A percentile compares a stretch with the other conserved stretches of the same genome.
Conservation (phyloP, 768 basidiomycete genomes). For the Imleria badia region DNA sequence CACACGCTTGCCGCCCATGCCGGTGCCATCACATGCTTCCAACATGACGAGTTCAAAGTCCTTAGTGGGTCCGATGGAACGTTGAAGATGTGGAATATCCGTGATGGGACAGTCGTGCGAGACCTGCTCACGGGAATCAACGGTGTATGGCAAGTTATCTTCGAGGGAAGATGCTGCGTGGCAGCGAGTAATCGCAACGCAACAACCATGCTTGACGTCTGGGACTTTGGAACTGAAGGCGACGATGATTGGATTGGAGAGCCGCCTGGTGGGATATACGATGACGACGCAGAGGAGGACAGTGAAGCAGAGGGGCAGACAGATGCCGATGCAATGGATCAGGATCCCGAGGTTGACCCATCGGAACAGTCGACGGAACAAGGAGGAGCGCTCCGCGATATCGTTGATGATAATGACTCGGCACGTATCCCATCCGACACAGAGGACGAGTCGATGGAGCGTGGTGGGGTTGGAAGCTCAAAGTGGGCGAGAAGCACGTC, state of each 20-base stretch:
- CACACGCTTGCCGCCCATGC: conserved; percentile 88
- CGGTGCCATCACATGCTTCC: conserved; percentile 99
- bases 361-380: conserved; percentile 35
- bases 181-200: conserved; percentile 86
- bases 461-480: conserved; percentile 27
- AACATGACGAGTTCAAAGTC: conserved; percentile 97
- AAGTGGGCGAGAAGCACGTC: conserved; percentile 30
- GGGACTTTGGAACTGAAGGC: conserved; percentile 78
- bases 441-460: conserved; percentile 35
- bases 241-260: conserved; percentile 86
- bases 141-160: conserved; percentile 97
- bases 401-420: conserved; percentile 26
- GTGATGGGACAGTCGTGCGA: conserved; percentile 80
- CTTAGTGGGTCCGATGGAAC: conserved; percentile 94
- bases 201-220: conserved; percentile 80
- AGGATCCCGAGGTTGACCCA: conserved; percentile 44
- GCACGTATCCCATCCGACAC: conserved; percentile 26
- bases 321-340: conserved; percentile 74
- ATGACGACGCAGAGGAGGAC: conserved; percentile 55
- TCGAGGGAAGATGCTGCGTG: conserved; percentile 92
- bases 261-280: conserved; percentile 71
- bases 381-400: conserved; percentile 26
- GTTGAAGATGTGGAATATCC: conserved; percentile 96
- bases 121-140: conserved; percentile 90
- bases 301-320: conserved; percentile 51